Percentiles rank a stretch among this genome's conserved stretches.
Evolutionary conservation across 345 rosid species (phyloP).

Genomic region (Eucalyptus marginata): DNA sequence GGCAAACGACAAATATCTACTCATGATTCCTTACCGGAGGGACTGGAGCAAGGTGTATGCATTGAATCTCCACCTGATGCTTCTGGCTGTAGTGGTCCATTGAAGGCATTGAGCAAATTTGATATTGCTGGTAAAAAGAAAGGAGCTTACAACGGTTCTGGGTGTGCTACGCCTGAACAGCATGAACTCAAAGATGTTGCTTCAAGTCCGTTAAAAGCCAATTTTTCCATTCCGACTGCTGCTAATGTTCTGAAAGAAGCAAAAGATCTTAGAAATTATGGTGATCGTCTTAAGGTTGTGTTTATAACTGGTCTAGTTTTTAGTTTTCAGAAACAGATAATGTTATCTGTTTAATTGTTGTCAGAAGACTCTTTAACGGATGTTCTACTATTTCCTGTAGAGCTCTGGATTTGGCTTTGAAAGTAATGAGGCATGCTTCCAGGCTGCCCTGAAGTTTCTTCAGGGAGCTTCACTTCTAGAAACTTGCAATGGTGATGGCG

Average conservation of each 20-base stretch:
- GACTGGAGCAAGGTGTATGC: neutral
- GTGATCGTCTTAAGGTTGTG: constrained; percentile 56
- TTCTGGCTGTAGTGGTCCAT: constrained; percentile 11
- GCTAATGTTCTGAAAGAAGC: constrained; percentile 41
- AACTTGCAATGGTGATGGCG: constrained; percentile 24
- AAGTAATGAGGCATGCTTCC: constrained; percentile 51
- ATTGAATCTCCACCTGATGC: constrained; percentile 5
- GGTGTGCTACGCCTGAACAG: neutral
- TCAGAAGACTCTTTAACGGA: neutral
- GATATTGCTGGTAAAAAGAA: neutral
- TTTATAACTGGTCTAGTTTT: neutral
- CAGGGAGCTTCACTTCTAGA: constrained; percentile 57
- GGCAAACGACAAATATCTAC: neutral
- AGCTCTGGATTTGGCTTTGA: constrained; percentile 38
- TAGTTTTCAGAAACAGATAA: neutral
- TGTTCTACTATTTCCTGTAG: constrained; percentile 8
- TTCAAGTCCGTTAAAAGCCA: constrained; percentile 12
- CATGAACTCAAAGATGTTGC: constrained; percentile 9
- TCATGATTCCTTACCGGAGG: neutral
- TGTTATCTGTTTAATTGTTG: neutral
- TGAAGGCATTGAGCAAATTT: constrained; percentile 5
- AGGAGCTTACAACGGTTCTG: constrained; percentile 10
- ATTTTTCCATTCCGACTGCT: constrained; percentile 27
- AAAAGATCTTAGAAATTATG: constrained; percentile 30
- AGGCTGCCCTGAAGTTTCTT: constrained; percentile 72